Base-by-base conservation (phyloP, 768 basidiomycete species). In the Leucosporidium scottii region DNA sequence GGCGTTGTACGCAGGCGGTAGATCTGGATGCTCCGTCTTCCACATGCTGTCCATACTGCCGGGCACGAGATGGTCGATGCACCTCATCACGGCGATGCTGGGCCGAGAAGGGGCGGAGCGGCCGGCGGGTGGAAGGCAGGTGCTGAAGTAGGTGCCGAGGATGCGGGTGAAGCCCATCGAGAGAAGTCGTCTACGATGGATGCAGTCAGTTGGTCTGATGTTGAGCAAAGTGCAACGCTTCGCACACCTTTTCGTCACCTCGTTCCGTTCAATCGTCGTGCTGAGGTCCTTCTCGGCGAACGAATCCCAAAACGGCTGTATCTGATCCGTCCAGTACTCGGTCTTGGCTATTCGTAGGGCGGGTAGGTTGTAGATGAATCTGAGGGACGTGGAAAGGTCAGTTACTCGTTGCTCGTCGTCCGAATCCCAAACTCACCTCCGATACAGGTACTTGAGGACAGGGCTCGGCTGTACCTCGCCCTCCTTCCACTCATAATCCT, bases 221-320 rank as follows among this genome's bases (percentile, higher is more conserved):
- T 18, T 1, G 39, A 34, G 47, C 39, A 28, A 34, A 10, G 18
- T 3, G 21, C 15, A 30, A 6, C 23, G 27, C 36, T n/a, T 15
- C 21, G 27, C 49, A 59, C 27, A 69, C 68, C 72, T 39, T 28
- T 73, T 73, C 9, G 72, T 73, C 17, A 73, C 57, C 23, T 73
- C 72, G 3, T 61, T 61, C 0, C 72, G 47, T 49, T 73, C 72
- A 25, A 62, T 60, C 17, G 66, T 73, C 56, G 61, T 57, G 18
- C 53, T 57, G 6, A 73, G 39, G 34, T 69, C 69, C 1, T 62
- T 31, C 66, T 67, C 68, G 20, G 72, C 68, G 56, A 73, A 70
- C n/a, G 63, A 62, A 36, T 73, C 72, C 48, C 67, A 51, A 61
- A 73, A 67, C 1, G 61, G 66, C 53, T 73, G 72, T 28, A 68